A percentile compares a stretch with the other conserved stretches of the same genome.
phyloP scores from a whole-genome alignment of 176 grass and related monocot species.

The Aegilops umbellulata region DNA sequence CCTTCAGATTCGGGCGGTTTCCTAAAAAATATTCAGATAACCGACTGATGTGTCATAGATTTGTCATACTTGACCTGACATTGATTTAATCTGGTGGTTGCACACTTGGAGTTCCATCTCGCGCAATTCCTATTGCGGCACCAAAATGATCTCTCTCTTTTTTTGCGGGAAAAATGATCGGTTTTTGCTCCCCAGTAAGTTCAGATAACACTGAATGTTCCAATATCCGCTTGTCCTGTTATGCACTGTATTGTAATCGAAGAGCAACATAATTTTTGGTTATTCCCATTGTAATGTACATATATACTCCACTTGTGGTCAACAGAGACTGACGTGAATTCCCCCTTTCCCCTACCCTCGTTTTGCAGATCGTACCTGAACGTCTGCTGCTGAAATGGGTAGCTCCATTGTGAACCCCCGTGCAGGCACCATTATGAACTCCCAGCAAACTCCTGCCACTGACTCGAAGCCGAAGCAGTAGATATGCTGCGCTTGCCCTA shows the following conservation, averaged over 20 bases:
- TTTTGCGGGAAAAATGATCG: neutral
- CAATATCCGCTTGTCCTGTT: neutral
- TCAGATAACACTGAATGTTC: neutral
- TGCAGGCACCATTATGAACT: neutral
- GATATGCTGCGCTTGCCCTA: slow-evolving; percentile 81
- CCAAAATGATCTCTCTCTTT: too few relatives aligned
- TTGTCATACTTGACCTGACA: too few relatives aligned
- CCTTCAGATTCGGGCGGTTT: too few relatives aligned
- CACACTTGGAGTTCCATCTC: too few relatives aligned
- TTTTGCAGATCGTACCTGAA: slow-evolving; percentile 20
- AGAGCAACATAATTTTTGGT: neutral
- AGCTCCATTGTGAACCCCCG: neutral
- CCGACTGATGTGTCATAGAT: too few relatives aligned
- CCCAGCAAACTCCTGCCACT: neutral
- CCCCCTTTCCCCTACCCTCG: neutral
- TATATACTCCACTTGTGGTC: neutral
- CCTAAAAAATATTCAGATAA: too few relatives aligned
- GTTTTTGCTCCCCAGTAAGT: neutral
- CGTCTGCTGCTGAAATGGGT: slow-evolving; percentile 22
- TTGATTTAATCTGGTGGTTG: too few relatives aligned
- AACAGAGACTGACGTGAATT: neutral
- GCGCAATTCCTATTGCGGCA: too few relatives aligned
- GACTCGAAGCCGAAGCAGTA: slow-evolving; percentile 74
- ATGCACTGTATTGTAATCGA: neutral
- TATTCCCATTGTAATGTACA: neutral